These are phyloP conservation scores for Dendrobium catenatum DNA, from an alignment of 106 monocot genomes.

Conservation along the genomic window DNA sequence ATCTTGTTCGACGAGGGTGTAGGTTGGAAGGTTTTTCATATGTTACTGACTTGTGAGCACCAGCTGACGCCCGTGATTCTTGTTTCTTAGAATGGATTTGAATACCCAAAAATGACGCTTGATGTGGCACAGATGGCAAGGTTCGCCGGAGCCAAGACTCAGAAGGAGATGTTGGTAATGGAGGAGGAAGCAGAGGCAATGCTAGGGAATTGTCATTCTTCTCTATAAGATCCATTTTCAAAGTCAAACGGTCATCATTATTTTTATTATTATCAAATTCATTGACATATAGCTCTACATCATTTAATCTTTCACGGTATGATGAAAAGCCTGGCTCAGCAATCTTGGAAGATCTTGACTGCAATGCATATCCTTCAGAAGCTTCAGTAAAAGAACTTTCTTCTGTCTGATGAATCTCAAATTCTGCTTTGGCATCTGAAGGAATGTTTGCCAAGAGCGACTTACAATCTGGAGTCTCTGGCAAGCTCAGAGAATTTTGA, in stretches of 20 bases:
- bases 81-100: constrained; percentile 32
- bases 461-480: constrained; percentile 13
- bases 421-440: background rate
- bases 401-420: constrained; percentile 14
- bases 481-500: no score
- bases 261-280: background rate
- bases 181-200: constrained; percentile 35
- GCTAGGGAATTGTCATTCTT: constrained; percentile 9
- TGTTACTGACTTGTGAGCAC: constrained; percentile 12
- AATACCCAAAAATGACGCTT: constrained; percentile 34
- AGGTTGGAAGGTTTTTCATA: constrained; percentile 15
- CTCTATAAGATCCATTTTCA: constrained; percentile 2
- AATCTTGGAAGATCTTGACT: constrained; percentile 7
- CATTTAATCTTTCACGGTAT: no score
- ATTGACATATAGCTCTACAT: background rate
- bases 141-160: constrained; percentile 78
- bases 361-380: constrained; percentile 8
- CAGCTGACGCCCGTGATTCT: constrained; percentile 4
- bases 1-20: constrained; percentile 32
- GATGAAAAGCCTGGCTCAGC: background rate
- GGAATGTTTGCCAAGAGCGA: background rate
- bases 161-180: constrained; percentile 63
- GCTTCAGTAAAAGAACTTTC: constrained; percentile 17
- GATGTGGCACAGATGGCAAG: constrained; percentile 51
- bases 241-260: constrained; percentile 6